Conservation (phyloP, 805 yeast species). For the Saturnispora gosingensis region DNA sequence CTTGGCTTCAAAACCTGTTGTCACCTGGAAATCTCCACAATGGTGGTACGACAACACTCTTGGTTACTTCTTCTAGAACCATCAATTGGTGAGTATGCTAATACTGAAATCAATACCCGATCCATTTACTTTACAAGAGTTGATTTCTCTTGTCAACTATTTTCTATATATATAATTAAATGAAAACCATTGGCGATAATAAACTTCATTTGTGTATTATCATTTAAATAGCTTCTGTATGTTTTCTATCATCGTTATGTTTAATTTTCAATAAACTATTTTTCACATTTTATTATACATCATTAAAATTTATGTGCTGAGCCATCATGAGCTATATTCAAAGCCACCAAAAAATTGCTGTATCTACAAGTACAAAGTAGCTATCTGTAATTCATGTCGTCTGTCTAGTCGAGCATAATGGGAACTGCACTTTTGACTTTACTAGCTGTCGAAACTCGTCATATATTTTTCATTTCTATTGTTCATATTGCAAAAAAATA, state of each 20-base stretch:
- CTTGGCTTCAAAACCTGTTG: constrained; percentile 9
- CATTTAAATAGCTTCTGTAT: neutral
- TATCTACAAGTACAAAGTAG: no score
- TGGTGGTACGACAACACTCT: constrained; percentile 26
- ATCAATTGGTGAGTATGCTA: neutral
- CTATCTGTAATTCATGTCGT: no score
- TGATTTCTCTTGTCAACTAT: neutral
- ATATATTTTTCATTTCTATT: no score
- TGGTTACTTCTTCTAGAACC: constrained; percentile 22
- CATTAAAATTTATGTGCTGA: neutral
- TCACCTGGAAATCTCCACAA: constrained; percentile 12
- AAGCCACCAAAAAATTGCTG: no score
- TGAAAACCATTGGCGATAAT: neutral
- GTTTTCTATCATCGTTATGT: neutral
- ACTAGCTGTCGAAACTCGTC: no score
- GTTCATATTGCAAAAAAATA: no score
- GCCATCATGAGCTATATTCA: neutral
- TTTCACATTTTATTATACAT: no score
- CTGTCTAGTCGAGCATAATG: no score
- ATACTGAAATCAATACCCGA: neutral
- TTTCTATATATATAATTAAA: neutral
- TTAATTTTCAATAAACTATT: neutral
- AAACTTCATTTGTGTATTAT: neutral
- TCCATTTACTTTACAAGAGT: neutral
- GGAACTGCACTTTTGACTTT: no score